Conservation (phyloP, 2,329 filamentous ascomycete genomes). For the Penicillium sp. region DNA sequence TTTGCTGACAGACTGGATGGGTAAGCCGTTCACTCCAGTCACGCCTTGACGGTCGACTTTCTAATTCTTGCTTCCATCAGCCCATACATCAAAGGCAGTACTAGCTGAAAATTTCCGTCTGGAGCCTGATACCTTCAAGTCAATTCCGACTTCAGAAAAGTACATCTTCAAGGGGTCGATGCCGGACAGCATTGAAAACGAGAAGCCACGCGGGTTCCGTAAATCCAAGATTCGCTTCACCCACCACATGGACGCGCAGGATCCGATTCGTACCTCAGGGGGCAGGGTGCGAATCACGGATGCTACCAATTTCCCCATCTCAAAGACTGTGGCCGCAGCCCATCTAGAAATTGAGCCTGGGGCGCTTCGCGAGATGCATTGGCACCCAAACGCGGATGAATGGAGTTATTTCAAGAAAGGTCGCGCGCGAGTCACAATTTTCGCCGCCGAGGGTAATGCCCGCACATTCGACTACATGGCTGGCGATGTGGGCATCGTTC, state of each 20-base stretch:
- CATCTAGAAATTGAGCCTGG: conserved; percentile 70
- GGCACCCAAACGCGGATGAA: conserved; percentile 76
- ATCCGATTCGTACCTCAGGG: conserved; percentile 63
- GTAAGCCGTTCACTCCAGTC: conserved; percentile 38
- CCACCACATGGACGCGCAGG: conserved; percentile 68
- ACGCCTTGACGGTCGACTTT: not conserved
- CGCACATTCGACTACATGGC: conserved; percentile 73
- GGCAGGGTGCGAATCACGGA: conserved; percentile 72
- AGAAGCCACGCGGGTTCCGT: conserved; percentile 65
- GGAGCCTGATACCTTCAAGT: conserved; percentile 65
- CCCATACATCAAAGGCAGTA: conserved; percentile 71
- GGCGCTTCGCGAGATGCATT: conserved; percentile 75
- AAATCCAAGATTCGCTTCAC: conserved; percentile 70
- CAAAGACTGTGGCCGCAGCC: conserved; percentile 70
- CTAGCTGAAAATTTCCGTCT: conserved; percentile 74
- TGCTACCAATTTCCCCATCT: conserved; percentile 71
- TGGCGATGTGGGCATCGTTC: conserved; percentile 75
- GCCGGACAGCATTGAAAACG: conserved; percentile 64
- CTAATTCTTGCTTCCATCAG: conserved; percentile 31
- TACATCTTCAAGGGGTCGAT: conserved; percentile 73
- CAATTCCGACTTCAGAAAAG: conserved; percentile 65
- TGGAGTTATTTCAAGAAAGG: conserved; percentile 77
- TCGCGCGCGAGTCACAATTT: conserved; percentile 72
- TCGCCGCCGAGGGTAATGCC: conserved; percentile 67
- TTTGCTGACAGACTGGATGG: conserved; percentile 71